Evolutionary conservation across 495 filamentous ascomycete genomes (phyloP).

Genomic region (Aspergillus biplanus): DNA sequence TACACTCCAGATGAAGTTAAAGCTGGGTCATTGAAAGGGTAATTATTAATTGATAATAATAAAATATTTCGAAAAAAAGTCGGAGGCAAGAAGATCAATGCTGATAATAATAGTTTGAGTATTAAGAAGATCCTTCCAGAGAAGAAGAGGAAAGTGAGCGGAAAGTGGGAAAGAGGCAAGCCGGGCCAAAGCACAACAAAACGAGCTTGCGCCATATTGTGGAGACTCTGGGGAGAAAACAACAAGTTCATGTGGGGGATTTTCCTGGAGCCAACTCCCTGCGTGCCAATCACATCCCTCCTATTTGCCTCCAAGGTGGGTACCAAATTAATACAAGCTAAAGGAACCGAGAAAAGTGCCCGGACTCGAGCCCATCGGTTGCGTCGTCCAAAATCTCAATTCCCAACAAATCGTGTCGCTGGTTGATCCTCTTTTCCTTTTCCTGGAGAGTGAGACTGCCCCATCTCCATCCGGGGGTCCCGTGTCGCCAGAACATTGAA

Average conservation of each 20-base stretch:
- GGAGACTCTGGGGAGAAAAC: conserved; percentile 23
- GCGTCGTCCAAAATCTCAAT: neutral
- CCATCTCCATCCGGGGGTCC: neutral
- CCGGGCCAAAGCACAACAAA: conserved; percentile 8
- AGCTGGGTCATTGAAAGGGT: neutral
- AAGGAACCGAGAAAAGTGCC: neutral
- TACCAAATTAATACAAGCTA: neutral
- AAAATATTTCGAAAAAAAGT: no score
- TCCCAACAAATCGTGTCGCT: conserved; percentile 5
- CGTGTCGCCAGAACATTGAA: conserved; percentile 12
- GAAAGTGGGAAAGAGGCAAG: conserved; percentile 8
- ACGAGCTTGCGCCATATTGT: conserved; percentile 26
- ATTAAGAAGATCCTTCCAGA: neutral
- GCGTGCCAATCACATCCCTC: conserved; percentile 20
- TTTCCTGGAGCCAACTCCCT: conserved; percentile 26
- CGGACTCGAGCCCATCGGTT: neutral
- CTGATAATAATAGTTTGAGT: no score
- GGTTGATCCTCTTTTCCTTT: neutral
- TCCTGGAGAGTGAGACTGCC: conserved; percentile 2
- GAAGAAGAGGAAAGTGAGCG: neutral
- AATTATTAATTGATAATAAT: no score
- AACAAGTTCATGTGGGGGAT: conserved; percentile 29
- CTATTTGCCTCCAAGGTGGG: conserved; percentile 14
- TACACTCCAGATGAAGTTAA: conserved; percentile 13
- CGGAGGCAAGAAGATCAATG: no score